Evolutionary conservation across 169 alveolate species (phyloP).

Genomic region (Eimeria acervulina): DNA sequence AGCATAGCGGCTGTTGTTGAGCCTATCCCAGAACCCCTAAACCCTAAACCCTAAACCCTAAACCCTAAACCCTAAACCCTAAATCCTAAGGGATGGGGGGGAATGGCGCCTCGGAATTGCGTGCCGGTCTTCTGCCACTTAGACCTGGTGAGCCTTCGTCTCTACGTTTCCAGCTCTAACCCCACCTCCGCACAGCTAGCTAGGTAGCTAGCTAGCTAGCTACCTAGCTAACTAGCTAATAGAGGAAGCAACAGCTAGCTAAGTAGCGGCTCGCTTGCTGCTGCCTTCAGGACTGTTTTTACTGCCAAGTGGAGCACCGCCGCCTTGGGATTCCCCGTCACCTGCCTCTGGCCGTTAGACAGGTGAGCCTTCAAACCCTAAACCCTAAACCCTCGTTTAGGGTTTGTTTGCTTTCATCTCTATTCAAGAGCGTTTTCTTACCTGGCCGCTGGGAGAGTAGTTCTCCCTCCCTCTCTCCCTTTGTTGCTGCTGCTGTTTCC

Average conservation of each 20-base stretch:
- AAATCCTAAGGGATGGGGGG: background rate
- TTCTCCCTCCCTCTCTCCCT: too few species aligned
- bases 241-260: too few species aligned
- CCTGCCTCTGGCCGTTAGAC: conserved; percentile 83
- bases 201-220: too few species aligned
- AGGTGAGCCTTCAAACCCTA: conserved; percentile 44
- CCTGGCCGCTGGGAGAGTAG: too few species aligned
- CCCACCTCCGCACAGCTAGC: background rate
- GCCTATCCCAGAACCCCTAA: background rate
- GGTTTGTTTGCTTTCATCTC: background rate
- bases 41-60: conserved; percentile 40
- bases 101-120: conserved; percentile 41
- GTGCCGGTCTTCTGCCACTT: conserved; percentile 40
- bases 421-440: too few species aligned
- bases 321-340: conserved; percentile 79
- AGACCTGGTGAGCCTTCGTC: background rate
- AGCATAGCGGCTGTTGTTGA: too few species aligned
- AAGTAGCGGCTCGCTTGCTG: conserved; percentile 9
- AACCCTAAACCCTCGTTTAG: background rate
- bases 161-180: background rate
- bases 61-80: conserved; percentile 33
- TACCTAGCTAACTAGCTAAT: background rate
- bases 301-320: conserved; percentile 84
- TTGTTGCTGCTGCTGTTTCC: background rate
- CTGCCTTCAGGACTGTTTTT: conserved; percentile 82